A percentile compares a stretch with the other conserved stretches of the same genome.
Evolutionary conservation across 169 alveolate genomes (phyloP).

Genomic region (Plasmodium coatneyi): DNA sequence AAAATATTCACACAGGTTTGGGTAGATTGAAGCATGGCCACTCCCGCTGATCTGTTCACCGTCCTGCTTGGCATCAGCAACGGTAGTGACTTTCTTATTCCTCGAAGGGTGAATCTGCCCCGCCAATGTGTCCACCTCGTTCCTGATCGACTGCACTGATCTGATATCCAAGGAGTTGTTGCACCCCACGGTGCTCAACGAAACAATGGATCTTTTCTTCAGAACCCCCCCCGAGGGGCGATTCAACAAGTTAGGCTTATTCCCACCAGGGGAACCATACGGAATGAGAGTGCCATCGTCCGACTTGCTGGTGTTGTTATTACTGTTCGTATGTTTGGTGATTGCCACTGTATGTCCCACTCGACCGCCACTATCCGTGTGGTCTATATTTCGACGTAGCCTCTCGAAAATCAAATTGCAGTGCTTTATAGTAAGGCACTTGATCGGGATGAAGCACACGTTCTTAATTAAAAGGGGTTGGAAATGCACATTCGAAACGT

Average conservation of each 20-base stretch:
- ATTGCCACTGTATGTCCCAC: not conserved
- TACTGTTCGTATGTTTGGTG: not conserved
- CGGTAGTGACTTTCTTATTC: not conserved
- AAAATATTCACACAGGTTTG: slow-evolving; percentile 1
- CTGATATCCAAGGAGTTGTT: slow-evolving; percentile 13
- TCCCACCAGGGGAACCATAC: not conserved
- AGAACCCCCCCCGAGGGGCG: not conserved
- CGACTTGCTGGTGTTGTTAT: not conserved
- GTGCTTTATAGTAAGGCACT: slow-evolving; percentile 31
- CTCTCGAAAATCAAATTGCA: slow-evolving; percentile 43
- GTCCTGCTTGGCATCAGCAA: not conserved
- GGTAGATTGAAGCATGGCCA: not conserved
- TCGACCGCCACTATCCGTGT: not conserved
- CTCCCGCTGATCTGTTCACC: not conserved
- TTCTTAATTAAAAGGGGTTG: slow-evolving; percentile 62
- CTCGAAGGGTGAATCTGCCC: not conserved
- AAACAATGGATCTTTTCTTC: not conserved
- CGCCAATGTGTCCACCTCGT: not conserved
- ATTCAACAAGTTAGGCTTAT: not conserved
- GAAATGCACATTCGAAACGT: slow-evolving; percentile 34
- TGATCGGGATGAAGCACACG: slow-evolving; percentile 56
- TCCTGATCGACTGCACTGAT: slow-evolving; percentile 1
- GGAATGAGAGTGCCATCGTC: slow-evolving; percentile 5
- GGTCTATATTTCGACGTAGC: slow-evolving; percentile 20
- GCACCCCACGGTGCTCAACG: not conserved